These are phyloP conservation scores for Letharia lupina DNA, from an alignment of 495 filamentous ascomycete genomes.

Conservation along the genomic window DNA sequence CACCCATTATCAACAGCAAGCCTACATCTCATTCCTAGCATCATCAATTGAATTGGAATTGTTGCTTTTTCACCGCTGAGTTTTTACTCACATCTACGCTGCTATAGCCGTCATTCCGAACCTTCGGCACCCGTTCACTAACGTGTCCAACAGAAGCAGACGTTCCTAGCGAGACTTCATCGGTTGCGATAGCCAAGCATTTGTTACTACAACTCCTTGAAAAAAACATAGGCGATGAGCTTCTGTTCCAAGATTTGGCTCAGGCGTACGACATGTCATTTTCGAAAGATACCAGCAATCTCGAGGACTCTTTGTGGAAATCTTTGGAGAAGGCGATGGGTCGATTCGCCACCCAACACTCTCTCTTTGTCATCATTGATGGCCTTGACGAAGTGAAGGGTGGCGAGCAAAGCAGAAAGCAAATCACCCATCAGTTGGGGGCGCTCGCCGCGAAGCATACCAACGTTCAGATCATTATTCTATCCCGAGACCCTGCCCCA, in stretches of 20 bases:
- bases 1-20: background rate
- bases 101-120: background rate
- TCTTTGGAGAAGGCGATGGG: slow-evolving; percentile 44
- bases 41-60: background rate
- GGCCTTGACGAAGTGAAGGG: slow-evolving; percentile 49
- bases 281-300: slow-evolving; percentile 31
- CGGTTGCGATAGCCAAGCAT: slow-evolving; percentile 46
- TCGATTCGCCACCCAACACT: slow-evolving; percentile 29
- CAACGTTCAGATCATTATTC: slow-evolving; percentile 40
- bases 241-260: slow-evolving; percentile 37
- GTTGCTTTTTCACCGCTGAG: background rate
- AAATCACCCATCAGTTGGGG: slow-evolving; percentile 39
- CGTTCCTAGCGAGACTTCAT: slow-evolving; percentile 37
- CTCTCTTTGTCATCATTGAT: slow-evolving; percentile 51
- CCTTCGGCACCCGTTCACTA: background rate
- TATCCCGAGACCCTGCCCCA: slow-evolving; percentile 39
- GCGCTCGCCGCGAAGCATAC: slow-evolving; percentile 35
- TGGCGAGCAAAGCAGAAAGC: slow-evolving; percentile 29
- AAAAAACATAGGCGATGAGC: slow-evolving; percentile 45
- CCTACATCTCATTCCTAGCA: background rate
- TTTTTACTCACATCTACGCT: background rate
- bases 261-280: slow-evolving; percentile 35
- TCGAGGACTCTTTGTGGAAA: slow-evolving; percentile 45
- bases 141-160: slow-evolving; percentile 26
- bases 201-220: slow-evolving; percentile 53